phyloP scores from a whole-genome alignment of 78 protist species.

The Emiliania huxleyi region DNA sequence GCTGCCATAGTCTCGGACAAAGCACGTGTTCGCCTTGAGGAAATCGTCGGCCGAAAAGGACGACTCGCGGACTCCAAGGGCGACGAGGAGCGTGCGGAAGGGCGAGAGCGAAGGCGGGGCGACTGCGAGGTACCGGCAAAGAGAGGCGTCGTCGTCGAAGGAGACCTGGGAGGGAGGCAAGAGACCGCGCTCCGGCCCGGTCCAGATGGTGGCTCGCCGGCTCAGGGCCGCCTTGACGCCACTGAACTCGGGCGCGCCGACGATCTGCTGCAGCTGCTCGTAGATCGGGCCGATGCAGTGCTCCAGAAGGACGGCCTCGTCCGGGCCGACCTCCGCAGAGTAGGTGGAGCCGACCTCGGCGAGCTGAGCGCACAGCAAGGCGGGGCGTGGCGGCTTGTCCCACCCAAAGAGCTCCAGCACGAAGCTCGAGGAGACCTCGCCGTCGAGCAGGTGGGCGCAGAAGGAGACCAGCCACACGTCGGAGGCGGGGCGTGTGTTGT shows the following conservation, averaged over 20 bases:
- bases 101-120: neutral
- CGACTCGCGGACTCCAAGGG: slow-evolving; percentile 17
- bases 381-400: neutral
- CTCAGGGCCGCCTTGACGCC: neutral
- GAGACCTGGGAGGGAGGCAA: neutral
- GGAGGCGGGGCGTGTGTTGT: neutral
- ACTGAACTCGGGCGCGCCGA: neutral
- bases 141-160: neutral
- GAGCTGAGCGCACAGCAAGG: neutral
- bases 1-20: neutral
- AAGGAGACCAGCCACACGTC: neutral
- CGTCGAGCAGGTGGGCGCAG: neutral
- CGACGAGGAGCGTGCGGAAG: neutral
- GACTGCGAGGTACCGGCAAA: neutral
- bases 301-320: neutral
- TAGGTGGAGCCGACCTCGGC: neutral
- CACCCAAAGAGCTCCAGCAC: neutral
- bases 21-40: neutral
- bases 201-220: neutral
- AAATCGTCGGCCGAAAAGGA: neutral
- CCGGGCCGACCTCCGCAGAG: neutral
- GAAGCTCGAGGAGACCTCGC: neutral
- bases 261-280: neutral
- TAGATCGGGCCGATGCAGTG: neutral
- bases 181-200: neutral